Evolutionary conservation across 2,329 filamentous ascomycete genomes (phyloP), one percentile per base, ranked within the genome.

Genomic region (Biscogniauxia sp.): DNA sequence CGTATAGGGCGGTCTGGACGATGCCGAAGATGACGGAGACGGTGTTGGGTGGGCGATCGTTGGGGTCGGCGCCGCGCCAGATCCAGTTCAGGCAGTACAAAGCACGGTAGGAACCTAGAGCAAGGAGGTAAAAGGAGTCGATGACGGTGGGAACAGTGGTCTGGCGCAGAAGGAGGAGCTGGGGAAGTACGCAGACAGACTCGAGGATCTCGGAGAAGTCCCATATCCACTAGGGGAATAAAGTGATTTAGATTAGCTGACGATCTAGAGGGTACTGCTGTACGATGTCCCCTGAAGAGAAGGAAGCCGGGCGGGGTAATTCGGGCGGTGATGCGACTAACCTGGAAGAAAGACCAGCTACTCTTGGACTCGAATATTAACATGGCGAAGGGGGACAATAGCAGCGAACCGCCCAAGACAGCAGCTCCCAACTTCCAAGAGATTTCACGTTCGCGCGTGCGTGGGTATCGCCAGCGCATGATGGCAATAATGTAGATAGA

Each of bases 111-210:
- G 89, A 89, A 41, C 93, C 94, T 1, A 97, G 85, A 0, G 92
- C 88, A 55, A 95, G 81, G 58, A 98, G 90, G 76, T 98, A 98
- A 78, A 91, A 97, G n/a, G 92, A 96, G 75, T 97, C 92, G 77
- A 98, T 93, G 53, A 97, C 94, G 54, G 94, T 98, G 0, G 94
- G 94, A 0, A 97, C 92, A 25, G 88, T 93, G n/a, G 94, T 97
- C 76, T 97, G 93, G 61, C 94, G 91, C 15, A 98, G 86, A 51
- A 97, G 88, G 5, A 97, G 85, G 1, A 98, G 88, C 75, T 98
- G 94, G 0, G 94, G 94, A 20, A 98, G 87, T 37, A 97, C 87
- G 75, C 91, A 95, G 62, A 96, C 86, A 37, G 92, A 94, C 78
- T 98, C 94, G 71, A 98, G 89, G 67, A 97, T 90, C 68, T 95